Percentiles rank a stretch among this genome's conserved stretches.
phyloP scores from a whole-genome alignment of 2,329 filamentous ascomycete species.

The Pseudocercospora fijiensis region DNA sequence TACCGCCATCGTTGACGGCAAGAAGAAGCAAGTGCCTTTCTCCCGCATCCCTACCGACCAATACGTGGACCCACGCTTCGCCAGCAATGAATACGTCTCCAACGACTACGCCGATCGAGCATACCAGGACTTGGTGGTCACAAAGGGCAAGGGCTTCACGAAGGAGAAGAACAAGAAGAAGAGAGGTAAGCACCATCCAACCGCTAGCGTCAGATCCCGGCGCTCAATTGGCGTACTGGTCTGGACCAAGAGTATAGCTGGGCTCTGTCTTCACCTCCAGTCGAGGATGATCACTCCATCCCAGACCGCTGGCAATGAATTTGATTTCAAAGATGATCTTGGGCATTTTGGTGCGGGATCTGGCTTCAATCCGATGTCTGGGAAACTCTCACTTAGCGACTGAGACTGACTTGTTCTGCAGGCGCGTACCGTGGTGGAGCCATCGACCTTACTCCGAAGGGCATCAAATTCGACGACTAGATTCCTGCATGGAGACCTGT shows the following conservation, averaged over 20 bases:
- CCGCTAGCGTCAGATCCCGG: background rate
- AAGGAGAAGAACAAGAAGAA: constrained; percentile 96
- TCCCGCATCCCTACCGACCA: constrained; percentile 72
- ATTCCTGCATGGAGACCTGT: background rate
- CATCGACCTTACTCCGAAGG: constrained; percentile 81
- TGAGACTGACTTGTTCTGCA: constrained; percentile 64
- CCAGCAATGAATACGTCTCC: constrained; percentile 76
- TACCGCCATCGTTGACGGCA: constrained; percentile 34
- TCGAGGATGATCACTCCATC: background rate
- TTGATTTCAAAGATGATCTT: constrained; percentile 12
- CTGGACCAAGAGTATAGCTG: background rate
- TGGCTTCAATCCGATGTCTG: constrained; percentile 15
- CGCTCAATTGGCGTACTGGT: background rate
- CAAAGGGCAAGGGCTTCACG: constrained; percentile 93
- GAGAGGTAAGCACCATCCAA: constrained; percentile 32
- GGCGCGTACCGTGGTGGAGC: constrained; percentile 86
- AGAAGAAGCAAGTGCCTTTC: constrained; percentile 67
- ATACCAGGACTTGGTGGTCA: constrained; percentile 82
- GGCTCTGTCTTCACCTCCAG: background rate
- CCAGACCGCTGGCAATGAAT: background rate
- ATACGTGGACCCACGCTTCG: constrained; percentile 65
- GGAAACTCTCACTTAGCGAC: constrained; percentile 1
- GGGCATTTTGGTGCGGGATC: constrained; percentile 12
- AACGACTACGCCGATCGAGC: constrained; percentile 89
- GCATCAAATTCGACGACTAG: constrained; percentile 90